phyloP scores from a whole-genome alignment of 2,329 filamentous ascomycete species.

The Cladosporium sp. region DNA sequence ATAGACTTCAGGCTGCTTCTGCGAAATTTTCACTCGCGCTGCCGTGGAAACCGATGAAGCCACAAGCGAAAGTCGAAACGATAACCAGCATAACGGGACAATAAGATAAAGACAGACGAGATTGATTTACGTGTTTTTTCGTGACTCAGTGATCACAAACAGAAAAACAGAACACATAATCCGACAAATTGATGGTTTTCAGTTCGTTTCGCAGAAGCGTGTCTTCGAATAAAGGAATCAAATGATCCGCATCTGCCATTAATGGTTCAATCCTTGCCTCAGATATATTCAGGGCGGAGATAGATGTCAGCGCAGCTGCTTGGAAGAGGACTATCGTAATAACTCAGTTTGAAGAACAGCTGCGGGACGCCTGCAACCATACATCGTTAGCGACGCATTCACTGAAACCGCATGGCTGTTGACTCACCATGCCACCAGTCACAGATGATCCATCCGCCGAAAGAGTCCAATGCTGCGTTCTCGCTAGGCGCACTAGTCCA shows the following conservation, averaged over 20 bases:
- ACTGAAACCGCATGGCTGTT: neutral
- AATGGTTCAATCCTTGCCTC: neutral
- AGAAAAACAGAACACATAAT: neutral
- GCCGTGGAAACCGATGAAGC: too few species aligned
- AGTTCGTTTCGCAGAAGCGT: too few species aligned
- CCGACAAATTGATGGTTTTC: too few species aligned
- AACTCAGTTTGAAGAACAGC: slow-evolving; percentile 26
- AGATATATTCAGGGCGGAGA: slow-evolving; percentile 25
- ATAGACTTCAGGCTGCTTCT: neutral
- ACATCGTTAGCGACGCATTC: too few species aligned
- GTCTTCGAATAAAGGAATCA: neutral
- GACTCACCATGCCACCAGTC: slow-evolving; percentile 9
- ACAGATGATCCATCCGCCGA: slow-evolving; percentile 25
- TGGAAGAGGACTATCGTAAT: slow-evolving; percentile 20
- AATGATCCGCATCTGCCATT: neutral
- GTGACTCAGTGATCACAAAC: neutral
- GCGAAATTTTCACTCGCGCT: neutral
- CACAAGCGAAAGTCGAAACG: too few species aligned
- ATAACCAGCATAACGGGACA: too few species aligned
- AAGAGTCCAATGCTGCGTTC: slow-evolving; percentile 14
- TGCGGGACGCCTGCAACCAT: slow-evolving; percentile 21
- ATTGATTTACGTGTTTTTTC: neutral
- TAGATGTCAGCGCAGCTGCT: slow-evolving; percentile 28
- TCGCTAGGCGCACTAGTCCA: slow-evolving; percentile 17
- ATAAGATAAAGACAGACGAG: neutral